Evolutionary conservation across 306 rosid species (phyloP).

Genomic region (Abrus precatorius): DNA sequence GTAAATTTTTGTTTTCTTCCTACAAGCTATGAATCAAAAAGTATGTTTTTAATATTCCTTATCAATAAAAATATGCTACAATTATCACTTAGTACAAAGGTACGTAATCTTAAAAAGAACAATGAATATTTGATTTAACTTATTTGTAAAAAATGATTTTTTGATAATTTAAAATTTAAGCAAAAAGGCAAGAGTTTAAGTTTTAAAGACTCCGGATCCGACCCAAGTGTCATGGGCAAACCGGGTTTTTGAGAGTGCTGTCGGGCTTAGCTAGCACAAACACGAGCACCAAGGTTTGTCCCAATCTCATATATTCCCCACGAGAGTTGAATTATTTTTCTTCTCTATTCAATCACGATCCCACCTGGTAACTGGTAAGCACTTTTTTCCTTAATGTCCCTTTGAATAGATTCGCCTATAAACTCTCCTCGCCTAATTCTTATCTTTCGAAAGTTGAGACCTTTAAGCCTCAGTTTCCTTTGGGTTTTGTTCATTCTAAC

Average conservation of each 20-base stretch:
- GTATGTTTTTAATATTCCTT: too few relatives aligned
- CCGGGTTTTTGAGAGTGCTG: not conserved
- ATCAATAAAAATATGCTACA: too few relatives aligned
- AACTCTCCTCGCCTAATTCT: not conserved
- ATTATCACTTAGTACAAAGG: too few relatives aligned
- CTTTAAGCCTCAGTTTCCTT: slow-evolving; percentile 1
- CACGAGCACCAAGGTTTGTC: not conserved
- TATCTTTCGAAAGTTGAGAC: not conserved
- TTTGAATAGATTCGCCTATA: not conserved
- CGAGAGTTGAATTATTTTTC: not conserved
- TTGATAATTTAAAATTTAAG: not conserved
- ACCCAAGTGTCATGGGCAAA: not conserved
- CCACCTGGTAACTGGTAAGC: slow-evolving; percentile 14
- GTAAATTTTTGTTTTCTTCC: too few relatives aligned
- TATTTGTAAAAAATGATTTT: too few relatives aligned
- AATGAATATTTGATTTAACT: too few relatives aligned
- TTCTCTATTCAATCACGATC: slow-evolving; percentile 19
- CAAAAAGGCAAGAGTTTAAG: not conserved
- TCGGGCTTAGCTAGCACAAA: not conserved
- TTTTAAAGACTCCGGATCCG: not conserved
- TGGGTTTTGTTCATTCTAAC: not conserved
- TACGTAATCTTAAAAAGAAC: too few relatives aligned
- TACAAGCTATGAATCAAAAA: too few relatives aligned
- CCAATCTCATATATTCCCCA: not conserved
- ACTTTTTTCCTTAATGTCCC: not conserved